phyloP scores from a whole-genome alignment of 495 filamentous ascomycete genomes.

The Trichoderma virens region DNA sequence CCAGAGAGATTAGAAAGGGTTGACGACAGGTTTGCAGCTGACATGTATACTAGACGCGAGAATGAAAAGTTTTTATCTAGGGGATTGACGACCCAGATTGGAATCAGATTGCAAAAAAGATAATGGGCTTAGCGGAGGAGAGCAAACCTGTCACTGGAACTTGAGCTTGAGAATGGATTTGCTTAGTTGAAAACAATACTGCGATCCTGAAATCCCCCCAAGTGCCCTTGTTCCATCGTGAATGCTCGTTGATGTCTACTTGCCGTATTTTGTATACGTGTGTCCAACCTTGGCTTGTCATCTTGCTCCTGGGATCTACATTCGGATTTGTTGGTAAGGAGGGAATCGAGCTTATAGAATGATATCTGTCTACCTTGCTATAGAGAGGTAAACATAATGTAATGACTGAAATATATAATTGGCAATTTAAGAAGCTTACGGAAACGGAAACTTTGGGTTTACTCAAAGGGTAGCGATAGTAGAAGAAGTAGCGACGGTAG shows the following conservation, averaged over 20 bases:
- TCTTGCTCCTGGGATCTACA: too few relatives aligned
- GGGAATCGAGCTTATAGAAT: too few relatives aligned
- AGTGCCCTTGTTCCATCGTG: not conserved
- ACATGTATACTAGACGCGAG: conserved; percentile 6
- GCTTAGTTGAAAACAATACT: too few relatives aligned
- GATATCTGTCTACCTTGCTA: too few relatives aligned
- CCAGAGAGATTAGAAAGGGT: not conserved
- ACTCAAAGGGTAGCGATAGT: too few relatives aligned
- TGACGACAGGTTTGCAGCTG: not conserved
- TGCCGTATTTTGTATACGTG: not conserved
- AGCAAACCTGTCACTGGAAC: not conserved
- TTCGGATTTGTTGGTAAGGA: too few relatives aligned
- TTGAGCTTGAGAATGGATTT: not conserved
- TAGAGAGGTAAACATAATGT: too few relatives aligned
- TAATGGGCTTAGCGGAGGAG: not conserved
- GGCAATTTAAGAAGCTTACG: too few relatives aligned
- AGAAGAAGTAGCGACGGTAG: too few relatives aligned
- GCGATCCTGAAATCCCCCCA: not conserved
- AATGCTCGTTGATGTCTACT: not conserved
- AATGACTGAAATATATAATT: too few relatives aligned
- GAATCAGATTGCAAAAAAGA: conserved; percentile 6
- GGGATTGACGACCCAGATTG: not conserved
- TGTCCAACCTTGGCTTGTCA: not conserved
- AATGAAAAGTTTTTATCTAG: not conserved
- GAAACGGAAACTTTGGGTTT: too few relatives aligned